phyloP scores from a whole-genome alignment of 257 asterid species.

The Primulina eburnea region DNA sequence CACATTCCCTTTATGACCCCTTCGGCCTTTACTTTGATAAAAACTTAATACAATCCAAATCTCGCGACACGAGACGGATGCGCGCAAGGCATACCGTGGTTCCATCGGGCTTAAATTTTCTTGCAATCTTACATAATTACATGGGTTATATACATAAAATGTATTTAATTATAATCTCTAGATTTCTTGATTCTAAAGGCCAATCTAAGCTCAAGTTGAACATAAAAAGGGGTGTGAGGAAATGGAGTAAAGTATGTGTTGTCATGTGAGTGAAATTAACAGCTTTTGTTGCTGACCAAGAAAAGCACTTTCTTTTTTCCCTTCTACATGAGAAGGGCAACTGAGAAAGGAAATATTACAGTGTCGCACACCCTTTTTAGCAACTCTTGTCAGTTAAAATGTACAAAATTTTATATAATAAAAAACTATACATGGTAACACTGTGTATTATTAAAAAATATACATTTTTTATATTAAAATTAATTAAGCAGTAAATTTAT shows the following conservation, averaged over 20 bases:
- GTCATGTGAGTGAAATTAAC: conserved; percentile 40
- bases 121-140: neutral
- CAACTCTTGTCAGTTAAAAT: neutral
- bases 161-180: neutral
- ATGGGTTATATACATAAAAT: no score
- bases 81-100: neutral
- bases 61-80: neutral
- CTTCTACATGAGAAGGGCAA: conserved; percentile 28
- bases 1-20: conserved; percentile 36
- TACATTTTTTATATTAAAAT: no score
- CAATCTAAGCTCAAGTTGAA: conserved; percentile 53
- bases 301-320: conserved; percentile 43
- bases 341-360: conserved; percentile 29
- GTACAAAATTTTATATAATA: neutral
- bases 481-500: no score
- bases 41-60: conserved; percentile 19
- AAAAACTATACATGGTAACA: no score
- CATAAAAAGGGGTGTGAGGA: conserved; percentile 61
- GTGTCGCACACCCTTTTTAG: conserved; percentile 33
- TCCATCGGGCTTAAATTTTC: neutral
- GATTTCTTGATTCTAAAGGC: neutral
- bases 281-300: conserved; percentile 63
- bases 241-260: conserved; percentile 35
- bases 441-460: no score
- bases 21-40: conserved; percentile 34